phyloP scores from a whole-genome alignment of 2,329 filamentous ascomycete genomes.

The Zymoseptoria ardabiliae region DNA sequence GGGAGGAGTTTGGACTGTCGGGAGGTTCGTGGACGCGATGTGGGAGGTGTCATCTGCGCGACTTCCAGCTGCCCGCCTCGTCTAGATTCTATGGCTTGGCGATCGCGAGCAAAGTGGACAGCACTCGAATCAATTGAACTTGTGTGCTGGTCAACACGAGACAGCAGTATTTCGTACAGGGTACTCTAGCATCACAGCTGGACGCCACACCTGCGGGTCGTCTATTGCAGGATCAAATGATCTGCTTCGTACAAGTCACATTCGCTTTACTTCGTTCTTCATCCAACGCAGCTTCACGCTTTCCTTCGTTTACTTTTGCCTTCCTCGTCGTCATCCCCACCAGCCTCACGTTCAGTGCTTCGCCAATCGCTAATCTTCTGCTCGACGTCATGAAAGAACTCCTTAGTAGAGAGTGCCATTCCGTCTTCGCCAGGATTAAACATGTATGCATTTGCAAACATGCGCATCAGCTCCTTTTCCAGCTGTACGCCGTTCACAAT shows the following conservation, averaged over 20 bases:
- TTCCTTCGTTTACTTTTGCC: constrained; percentile 22
- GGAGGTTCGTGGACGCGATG: neutral
- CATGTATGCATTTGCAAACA: constrained; percentile 98
- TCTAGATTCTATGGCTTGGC: neutral
- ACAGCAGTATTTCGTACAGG: neutral
- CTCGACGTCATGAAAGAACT: constrained; percentile 86
- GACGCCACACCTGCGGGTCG: neutral
- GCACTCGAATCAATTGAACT: neutral
- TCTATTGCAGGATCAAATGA: neutral
- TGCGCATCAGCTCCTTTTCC: constrained; percentile 87
- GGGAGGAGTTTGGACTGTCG: neutral
- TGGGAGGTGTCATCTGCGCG: neutral
- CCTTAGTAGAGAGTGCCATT: constrained; percentile 76
- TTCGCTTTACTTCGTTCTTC: neutral
- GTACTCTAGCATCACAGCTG: neutral
- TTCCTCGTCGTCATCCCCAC: constrained; percentile 23
- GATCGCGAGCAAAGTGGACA: neutral
- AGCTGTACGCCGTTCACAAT: constrained; percentile 92
- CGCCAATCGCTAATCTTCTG: constrained; percentile 68
- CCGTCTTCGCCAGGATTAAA: constrained; percentile 91
- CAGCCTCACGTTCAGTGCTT: constrained; percentile 52
- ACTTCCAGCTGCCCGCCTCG: neutral
- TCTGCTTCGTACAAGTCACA: neutral
- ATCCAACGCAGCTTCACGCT: constrained; percentile 4
- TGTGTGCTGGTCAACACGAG: neutral